Conservation (phyloP, 768 basidiomycete species). For the Suillus ampliporus region DNA sequence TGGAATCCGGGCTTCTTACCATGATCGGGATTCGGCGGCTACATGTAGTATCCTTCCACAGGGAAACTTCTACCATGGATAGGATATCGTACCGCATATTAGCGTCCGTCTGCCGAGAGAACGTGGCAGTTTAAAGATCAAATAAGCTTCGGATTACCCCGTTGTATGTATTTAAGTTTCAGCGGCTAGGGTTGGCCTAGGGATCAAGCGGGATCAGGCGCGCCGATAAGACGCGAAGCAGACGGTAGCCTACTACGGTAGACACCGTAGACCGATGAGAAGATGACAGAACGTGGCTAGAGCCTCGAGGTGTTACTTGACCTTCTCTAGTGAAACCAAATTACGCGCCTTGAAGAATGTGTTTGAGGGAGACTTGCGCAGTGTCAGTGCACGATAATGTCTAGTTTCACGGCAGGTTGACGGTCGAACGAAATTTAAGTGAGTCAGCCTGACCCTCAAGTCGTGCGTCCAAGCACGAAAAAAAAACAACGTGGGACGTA, state of each 20-base stretch:
- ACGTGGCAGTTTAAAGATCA: neutral
- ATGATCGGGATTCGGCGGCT: constrained; percentile 25
- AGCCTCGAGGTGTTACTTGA: neutral
- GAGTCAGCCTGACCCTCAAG: neutral
- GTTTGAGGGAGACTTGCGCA: neutral
- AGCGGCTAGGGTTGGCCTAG: too few relatives aligned
- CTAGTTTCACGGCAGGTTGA: neutral
- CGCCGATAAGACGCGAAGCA: neutral
- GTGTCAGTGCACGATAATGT: too few relatives aligned
- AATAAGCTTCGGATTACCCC: neutral
- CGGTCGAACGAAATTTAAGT: neutral
- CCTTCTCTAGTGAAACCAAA: neutral
- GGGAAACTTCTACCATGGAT: neutral
- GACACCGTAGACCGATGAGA: neutral
- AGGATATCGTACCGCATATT: neutral
- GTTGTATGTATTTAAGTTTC: neutral
- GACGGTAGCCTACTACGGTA: neutral
- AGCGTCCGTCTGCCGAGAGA: neutral
- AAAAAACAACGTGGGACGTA: neutral
- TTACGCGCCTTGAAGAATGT: neutral
- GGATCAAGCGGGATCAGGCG: neutral
- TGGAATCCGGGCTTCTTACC: constrained; percentile 15
- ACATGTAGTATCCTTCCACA: neutral
- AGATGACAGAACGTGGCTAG: neutral
- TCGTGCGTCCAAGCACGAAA: neutral